These are phyloP conservation scores for Salicornia ramosissima DNA, from an alignment of 148 eudicot genomes.

Conservation along the genomic window DNA sequence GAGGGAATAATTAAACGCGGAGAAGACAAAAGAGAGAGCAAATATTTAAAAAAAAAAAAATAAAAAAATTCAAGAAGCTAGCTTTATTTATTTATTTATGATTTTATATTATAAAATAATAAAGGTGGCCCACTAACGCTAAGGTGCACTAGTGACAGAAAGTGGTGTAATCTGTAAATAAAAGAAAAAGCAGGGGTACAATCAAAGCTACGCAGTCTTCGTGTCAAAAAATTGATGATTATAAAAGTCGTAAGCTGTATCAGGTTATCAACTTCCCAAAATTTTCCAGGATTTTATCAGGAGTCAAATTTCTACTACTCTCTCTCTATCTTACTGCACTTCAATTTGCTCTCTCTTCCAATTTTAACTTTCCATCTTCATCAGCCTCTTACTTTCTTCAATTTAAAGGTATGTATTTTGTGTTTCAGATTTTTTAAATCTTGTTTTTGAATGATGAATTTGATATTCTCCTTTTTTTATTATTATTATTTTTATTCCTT, in stretches of 20 bases:
- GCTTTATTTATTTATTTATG: no score
- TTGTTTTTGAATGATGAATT: no score
- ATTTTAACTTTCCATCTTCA: background rate
- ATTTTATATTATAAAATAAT: no score
- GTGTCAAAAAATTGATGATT: background rate
- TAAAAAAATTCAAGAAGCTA: no score
- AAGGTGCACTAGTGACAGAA: background rate
- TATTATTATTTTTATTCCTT: no score
- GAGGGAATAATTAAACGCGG: no score
- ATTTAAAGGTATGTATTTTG: no score
- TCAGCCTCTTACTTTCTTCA: background rate
- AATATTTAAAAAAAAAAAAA: no score
- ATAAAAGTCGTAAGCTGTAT: constrained; percentile 11
- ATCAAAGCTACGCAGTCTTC: background rate
- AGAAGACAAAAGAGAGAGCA: no score
- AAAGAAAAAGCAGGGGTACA: background rate
- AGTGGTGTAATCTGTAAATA: background rate
- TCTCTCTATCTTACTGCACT: background rate
- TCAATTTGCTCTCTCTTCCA: background rate
- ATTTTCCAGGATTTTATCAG: background rate
- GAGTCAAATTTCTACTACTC: background rate
- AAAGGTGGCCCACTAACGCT: no score
- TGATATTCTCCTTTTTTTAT: no score
- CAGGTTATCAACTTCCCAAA: constrained; percentile 2
- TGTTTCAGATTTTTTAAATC: background rate